Conservation (phyloP, 2,329 filamentous ascomycete genomes). For the Dothistroma pini region DNA sequence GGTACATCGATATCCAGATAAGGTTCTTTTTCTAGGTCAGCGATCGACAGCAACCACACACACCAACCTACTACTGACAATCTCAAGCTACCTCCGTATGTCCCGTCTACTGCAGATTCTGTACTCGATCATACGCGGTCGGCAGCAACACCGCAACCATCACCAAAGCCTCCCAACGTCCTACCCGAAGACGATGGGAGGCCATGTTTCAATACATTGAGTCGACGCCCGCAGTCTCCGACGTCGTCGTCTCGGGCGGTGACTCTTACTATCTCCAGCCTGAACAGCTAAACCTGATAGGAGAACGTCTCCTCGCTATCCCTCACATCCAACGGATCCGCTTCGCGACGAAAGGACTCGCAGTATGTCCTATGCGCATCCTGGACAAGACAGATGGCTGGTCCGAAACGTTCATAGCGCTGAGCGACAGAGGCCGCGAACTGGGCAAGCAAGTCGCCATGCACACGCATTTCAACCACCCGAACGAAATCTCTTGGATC, state of each 20-base stretch:
- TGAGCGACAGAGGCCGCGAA: constrained; percentile 50
- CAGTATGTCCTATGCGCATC: constrained; percentile 56
- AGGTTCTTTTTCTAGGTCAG: constrained; percentile 59
- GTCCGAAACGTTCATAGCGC: constrained; percentile 50
- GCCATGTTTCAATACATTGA: constrained; percentile 56
- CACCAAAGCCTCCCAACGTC: constrained; percentile 31
- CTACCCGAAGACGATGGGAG: constrained; percentile 51
- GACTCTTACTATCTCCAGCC: constrained; percentile 58
- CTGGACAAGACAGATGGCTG: constrained; percentile 53
- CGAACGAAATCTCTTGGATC: constrained; percentile 60
- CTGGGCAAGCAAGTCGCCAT: constrained; percentile 59
- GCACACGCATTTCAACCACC: constrained; percentile 65
- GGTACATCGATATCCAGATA: constrained; percentile 62
- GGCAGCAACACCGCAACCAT: constrained; percentile 54
- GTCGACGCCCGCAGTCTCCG: constrained; percentile 47
- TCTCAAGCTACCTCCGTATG: constrained; percentile 55
- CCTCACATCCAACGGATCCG: constrained; percentile 58
- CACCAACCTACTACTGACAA: constrained; percentile 6
- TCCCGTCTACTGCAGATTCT: constrained; percentile 61
- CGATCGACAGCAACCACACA: background rate
- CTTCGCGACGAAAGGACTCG: constrained; percentile 60
- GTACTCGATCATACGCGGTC: constrained; percentile 59
- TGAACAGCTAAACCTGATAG: constrained; percentile 52
- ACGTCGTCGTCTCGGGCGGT: constrained; percentile 62
- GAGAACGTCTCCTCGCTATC: constrained; percentile 54